Evolutionary conservation across 2,329 filamentous ascomycete genomes (phyloP), one percentile per base, ranked within the genome.

Genomic region (Hypoxylon sp.): DNA sequence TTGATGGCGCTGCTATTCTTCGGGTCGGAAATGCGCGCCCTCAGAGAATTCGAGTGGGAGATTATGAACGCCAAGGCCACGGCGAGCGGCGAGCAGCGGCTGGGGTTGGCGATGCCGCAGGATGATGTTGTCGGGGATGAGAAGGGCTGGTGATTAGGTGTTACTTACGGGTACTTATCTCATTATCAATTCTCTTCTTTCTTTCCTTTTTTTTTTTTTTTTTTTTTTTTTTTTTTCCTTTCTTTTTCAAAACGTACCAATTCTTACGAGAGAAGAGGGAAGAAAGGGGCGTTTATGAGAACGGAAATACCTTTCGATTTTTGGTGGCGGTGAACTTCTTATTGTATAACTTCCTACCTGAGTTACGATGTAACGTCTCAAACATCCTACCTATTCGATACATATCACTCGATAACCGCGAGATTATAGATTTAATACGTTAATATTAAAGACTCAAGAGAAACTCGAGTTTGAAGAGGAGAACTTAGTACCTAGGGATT

Each of bases 1-100:
- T 78, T 98, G 41, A 91, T 98, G 75, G 91, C 93, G 0, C 85
- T 95, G 0, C 77, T 98, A 50, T 99, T 99, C 76, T 90, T 97
- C 61, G 89, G 90, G 10, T 89, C 88, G 64, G 95, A 99, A 79
- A 79, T 97, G 62, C 85, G 93, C 61, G 89, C 91, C 3, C 80
- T 99, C 56, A 89, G 88, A 72, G 95, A 99, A 80, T 98, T 98
- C 79, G 88, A 95, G 75, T 97, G 93, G 91, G 95, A 99, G 78
- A 89, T 98, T 24, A 81, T 81, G 52, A 94, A 91, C 74, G 89
- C 90, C 11, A 88, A 80, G 66, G 78, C 80, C 0, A 72, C 77
- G 4, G 78, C 79, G 20, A 74, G 72, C 3, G 78, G 77, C 1
- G 68, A 67, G 3, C 68, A 70, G 13, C 69, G 71, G 17, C 52